Conservation (phyloP, 1,284 basidiomycete species). For the Leccinum cinnamomeum region DNA sequence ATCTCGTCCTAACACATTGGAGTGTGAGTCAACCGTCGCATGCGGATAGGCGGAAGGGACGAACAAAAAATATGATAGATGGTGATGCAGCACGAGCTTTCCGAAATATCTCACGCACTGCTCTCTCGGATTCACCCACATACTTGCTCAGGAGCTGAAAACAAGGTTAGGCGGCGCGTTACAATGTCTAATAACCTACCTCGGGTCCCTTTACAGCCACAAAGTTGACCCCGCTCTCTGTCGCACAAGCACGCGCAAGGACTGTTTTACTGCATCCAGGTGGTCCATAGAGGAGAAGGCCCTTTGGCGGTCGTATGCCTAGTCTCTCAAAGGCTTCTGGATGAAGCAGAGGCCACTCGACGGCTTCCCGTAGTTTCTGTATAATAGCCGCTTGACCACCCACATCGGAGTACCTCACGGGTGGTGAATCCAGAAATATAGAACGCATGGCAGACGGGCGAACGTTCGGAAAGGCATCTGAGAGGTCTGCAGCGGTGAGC, state of each 20-base stretch:
- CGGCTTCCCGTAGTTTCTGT: slow-evolving; percentile 81
- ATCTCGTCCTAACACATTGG: slow-evolving; percentile 81
- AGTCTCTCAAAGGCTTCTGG: slow-evolving; percentile 84
- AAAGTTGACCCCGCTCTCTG: slow-evolving; percentile 95
- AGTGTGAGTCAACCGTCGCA: neutral
- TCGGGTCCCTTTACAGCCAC: slow-evolving; percentile 98
- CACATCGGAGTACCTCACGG: slow-evolving; percentile 85
- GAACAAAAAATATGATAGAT: slow-evolving; percentile 94
- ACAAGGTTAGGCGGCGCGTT: slow-evolving; percentile 4
- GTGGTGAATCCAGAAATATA: slow-evolving; percentile 84
- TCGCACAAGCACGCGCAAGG: slow-evolving; percentile 91
- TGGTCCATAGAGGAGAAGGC: slow-evolving; percentile 93
- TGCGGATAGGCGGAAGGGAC: slow-evolving; percentile 30
- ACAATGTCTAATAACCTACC: slow-evolving; percentile 41
- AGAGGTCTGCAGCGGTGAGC: slow-evolving; percentile 67
- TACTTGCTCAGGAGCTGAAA: slow-evolving; percentile 90
- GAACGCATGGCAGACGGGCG: slow-evolving; percentile 95
- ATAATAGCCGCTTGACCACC: slow-evolving; percentile 84
- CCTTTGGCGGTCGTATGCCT: slow-evolving; percentile 87
- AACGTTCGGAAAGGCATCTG: slow-evolving; percentile 71
- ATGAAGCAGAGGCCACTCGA: slow-evolving; percentile 94
- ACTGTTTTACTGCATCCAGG: slow-evolving; percentile 98
- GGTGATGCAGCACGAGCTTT: slow-evolving; percentile 94
- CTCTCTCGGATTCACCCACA: slow-evolving; percentile 95
- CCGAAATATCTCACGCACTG: slow-evolving; percentile 92